Conservation (phyloP, 306 rosid species). For the Luffa aegyptiaca region DNA sequence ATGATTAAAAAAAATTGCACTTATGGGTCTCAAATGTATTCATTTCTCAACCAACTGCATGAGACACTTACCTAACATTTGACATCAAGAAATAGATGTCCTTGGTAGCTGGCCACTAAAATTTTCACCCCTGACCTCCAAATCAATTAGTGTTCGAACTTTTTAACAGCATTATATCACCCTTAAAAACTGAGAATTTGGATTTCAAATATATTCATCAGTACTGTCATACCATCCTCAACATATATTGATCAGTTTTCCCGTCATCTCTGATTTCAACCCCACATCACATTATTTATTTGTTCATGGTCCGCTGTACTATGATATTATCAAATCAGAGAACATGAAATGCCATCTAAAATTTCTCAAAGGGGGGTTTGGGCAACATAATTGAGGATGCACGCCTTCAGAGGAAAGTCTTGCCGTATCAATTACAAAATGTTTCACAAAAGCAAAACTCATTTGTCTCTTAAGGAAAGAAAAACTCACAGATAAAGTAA, state of each 20-base stretch:
- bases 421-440: not conserved
- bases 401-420: not conserved
- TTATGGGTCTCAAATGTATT: too few species aligned
- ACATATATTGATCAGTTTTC: not conserved
- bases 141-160: not conserved
- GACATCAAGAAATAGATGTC: not conserved
- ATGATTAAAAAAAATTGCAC: too few species aligned
- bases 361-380: not conserved
- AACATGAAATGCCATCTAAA: not conserved
- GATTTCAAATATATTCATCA: not conserved
- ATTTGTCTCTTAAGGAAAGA: constrained; percentile 21
- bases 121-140: not conserved
- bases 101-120: not conserved
- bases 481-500: constrained; percentile 29
- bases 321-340: not conserved
- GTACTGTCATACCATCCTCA: not conserved
- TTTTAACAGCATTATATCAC: not conserved
- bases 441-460: constrained; percentile 6
- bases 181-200: not conserved
- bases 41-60: too few species aligned
- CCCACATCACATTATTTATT: not conserved
- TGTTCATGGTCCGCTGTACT: not conserved
- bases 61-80: too few species aligned
- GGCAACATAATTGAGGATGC: not conserved
- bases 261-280: not conserved